These are phyloP conservation scores for Hymenoscyphus fructigenus DNA, from an alignment of 2,329 filamentous ascomycete genomes.

Conservation along the genomic window DNA sequence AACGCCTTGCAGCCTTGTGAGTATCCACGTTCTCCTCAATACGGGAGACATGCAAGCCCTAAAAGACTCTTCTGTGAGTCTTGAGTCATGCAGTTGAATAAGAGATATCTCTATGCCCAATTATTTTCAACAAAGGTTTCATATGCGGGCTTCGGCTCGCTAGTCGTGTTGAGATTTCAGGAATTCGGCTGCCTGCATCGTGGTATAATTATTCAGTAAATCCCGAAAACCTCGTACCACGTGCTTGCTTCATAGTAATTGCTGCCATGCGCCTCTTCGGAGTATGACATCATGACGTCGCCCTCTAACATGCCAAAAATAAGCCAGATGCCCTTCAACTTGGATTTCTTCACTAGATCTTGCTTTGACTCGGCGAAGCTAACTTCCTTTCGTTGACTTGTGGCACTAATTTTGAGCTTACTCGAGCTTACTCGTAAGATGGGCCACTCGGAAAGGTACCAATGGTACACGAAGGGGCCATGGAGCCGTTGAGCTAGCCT, in stretches of 20 bases:
- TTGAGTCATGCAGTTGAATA: background rate
- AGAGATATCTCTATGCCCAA: background rate
- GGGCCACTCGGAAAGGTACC: background rate
- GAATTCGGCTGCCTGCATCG: background rate
- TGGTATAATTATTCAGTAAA: background rate
- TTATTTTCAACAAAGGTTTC: background rate
- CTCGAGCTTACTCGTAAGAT: background rate
- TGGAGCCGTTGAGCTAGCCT: background rate
- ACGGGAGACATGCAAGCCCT: background rate
- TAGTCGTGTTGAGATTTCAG: background rate
- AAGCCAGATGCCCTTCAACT: background rate
- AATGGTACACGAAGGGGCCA: background rate
- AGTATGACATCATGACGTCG: background rate
- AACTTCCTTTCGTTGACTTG: background rate
- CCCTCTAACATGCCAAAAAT: background rate
- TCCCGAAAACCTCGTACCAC: background rate
- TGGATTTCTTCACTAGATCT: background rate
- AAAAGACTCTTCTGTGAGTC: background rate
- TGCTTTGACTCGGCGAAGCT: background rate
- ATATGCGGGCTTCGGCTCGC: too few relatives aligned
- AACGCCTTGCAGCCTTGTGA: constrained; percentile 8
- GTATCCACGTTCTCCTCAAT: background rate
- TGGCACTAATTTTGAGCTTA: background rate
- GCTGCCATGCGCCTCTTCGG: background rate
- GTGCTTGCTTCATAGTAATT: background rate